These are phyloP conservation scores for Moesziomyces sp. DNA, from an alignment of 1,284 basidiomycete species.

Conservation along the genomic window DNA sequence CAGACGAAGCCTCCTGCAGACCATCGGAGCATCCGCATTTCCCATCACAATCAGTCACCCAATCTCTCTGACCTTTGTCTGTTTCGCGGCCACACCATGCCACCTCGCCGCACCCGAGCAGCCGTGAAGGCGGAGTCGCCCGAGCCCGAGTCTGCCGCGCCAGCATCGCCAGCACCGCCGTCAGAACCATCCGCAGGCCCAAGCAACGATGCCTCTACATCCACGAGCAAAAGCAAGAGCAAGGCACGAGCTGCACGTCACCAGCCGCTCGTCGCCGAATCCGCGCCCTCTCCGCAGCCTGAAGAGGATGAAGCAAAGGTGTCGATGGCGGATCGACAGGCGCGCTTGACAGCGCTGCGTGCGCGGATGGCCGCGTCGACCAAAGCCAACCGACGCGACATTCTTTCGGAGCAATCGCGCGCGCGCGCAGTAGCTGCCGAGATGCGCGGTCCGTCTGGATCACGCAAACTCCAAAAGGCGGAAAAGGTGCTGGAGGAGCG, in stretches of 20 bases:
- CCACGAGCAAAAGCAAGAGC: constrained; percentile 19
- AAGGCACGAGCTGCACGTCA: constrained; percentile 28
- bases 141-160: background rate
- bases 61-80: too few species aligned
- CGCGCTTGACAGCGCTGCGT: constrained; percentile 23
- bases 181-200: background rate
- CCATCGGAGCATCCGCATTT: constrained; percentile 8
- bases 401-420: constrained; percentile 47
- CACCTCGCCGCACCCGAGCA: constrained; percentile 30
- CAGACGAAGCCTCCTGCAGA: background rate
- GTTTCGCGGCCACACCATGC: constrained; percentile 12
- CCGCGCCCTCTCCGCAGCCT: background rate
- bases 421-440: constrained; percentile 41
- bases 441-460: constrained; percentile 13
- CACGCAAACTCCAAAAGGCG: constrained; percentile 72
- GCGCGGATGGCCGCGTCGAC: constrained; percentile 50
- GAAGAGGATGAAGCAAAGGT: constrained; percentile 4
- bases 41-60: background rate
- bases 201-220: background rate
- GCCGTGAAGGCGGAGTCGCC: constrained; percentile 13
- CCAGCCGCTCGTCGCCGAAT: constrained; percentile 18
- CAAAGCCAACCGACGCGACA: constrained; percentile 55
- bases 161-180: background rate
- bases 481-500: constrained; percentile 86
- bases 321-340: constrained; percentile 34